Percentiles rank a stretch among this genome's conserved stretches.
These are phyloP conservation scores for Ophiobolus disseminans DNA, from an alignment of 2,329 filamentous ascomycete species.

Conservation along the genomic window DNA sequence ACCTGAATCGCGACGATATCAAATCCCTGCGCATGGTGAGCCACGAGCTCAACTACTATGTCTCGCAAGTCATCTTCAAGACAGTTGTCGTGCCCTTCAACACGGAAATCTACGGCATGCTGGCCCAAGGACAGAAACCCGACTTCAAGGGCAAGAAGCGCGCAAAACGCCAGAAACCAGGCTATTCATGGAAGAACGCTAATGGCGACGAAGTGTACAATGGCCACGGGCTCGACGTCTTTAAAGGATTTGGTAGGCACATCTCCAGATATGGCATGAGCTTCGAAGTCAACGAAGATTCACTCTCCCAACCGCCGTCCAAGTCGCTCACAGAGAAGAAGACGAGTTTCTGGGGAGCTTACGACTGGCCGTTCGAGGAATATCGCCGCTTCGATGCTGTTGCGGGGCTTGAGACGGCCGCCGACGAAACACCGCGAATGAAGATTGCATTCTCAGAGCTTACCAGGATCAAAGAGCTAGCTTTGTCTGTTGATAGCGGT, in stretches of 20 bases:
- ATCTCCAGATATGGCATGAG: slow-evolving; percentile 71
- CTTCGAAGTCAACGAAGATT: slow-evolving; percentile 69
- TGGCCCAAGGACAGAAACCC: slow-evolving; percentile 48
- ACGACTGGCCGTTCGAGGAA: slow-evolving; percentile 67
- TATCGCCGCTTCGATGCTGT: slow-evolving; percentile 67
- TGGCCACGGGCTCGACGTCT: slow-evolving; percentile 68
- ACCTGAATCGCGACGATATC: slow-evolving; percentile 65
- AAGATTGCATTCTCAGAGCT: slow-evolving; percentile 66
- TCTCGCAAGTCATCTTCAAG: slow-evolving; percentile 66
- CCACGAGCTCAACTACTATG: slow-evolving; percentile 64
- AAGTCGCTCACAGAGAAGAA: slow-evolving; percentile 64
- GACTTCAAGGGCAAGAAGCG: slow-evolving; percentile 48
- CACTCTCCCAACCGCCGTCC: slow-evolving; percentile 59
- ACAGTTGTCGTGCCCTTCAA: slow-evolving; percentile 72
- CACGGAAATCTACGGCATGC: slow-evolving; percentile 66
- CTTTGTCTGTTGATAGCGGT: slow-evolving; percentile 70
- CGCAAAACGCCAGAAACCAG: slow-evolving; percentile 28
- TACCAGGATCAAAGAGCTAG: slow-evolving; percentile 65
- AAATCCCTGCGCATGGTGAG: slow-evolving; percentile 68
- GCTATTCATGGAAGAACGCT: slow-evolving; percentile 53
- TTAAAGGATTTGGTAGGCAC: slow-evolving; percentile 65
- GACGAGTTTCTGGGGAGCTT: slow-evolving; percentile 68
- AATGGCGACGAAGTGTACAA: slow-evolving; percentile 55
- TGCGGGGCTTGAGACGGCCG: slow-evolving; percentile 66
- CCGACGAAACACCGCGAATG: slow-evolving; percentile 69